These are phyloP conservation scores for Phytophthora ramorum DNA, from an alignment of 352 stramenopile genomes.

Conservation along the genomic window DNA sequence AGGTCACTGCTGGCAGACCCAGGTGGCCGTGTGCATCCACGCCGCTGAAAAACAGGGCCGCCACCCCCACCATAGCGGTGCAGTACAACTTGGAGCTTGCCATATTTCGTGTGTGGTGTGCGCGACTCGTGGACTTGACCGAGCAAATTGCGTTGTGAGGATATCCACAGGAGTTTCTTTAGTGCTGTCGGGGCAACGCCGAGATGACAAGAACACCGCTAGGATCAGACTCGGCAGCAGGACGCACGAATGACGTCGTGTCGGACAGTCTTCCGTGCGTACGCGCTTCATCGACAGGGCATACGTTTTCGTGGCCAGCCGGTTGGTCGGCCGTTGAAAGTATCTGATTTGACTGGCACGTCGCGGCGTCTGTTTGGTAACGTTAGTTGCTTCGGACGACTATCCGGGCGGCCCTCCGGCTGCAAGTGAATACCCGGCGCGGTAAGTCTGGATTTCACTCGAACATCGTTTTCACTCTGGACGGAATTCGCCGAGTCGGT, in stretches of 20 bases:
- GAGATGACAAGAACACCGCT: constrained; percentile 1
- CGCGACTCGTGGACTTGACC: constrained; percentile 17
- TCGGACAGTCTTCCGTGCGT: constrained; percentile 14
- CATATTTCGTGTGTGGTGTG: constrained; percentile 2
- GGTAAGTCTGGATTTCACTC: background rate
- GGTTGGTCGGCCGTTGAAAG: constrained; percentile 18
- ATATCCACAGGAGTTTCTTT: constrained; percentile 7
- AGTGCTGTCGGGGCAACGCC: background rate
- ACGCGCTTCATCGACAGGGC: constrained; percentile 27
- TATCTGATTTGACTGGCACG: constrained; percentile 38
- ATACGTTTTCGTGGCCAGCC: constrained; percentile 17
- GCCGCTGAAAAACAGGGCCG: constrained; percentile 17
- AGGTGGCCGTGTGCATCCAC: constrained; percentile 48
- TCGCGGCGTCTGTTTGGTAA: constrained; percentile 7
- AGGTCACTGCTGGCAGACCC: constrained; percentile 29
- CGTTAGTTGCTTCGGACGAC: background rate
- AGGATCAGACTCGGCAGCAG: constrained; percentile 9
- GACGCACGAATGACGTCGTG: constrained; percentile 12
- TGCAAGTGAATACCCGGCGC: constrained; percentile 17
- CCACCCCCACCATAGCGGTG: constrained; percentile 10
- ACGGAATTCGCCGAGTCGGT: constrained; percentile 6
- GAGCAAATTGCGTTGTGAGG: constrained; percentile 34
- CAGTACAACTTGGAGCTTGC: constrained; percentile 19
- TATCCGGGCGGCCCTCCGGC: background rate
- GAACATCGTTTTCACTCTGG: constrained; percentile 14